Evolutionary conservation across 2,329 filamentous ascomycete genomes (phyloP).

Genomic region (Diaporthe sp.): DNA sequence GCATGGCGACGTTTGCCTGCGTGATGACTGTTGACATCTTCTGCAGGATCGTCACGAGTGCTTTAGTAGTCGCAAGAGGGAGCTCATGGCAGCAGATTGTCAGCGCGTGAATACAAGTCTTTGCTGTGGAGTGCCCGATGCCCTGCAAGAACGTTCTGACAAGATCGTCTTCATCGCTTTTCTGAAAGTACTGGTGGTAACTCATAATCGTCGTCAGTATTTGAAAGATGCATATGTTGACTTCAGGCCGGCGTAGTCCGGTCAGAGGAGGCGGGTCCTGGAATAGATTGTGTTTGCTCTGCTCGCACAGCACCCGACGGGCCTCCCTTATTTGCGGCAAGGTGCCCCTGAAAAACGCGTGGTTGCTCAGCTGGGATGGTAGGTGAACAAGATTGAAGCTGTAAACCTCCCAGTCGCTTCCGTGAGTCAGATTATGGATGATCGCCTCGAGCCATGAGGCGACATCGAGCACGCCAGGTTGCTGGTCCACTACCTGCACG

Average conservation of each 20-base stretch:
- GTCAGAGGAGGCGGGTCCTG: slow-evolving; percentile 85
- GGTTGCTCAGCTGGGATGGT: slow-evolving; percentile 90
- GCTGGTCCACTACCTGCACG: slow-evolving; percentile 42
- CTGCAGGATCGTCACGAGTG: slow-evolving; percentile 86
- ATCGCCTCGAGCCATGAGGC: slow-evolving; percentile 83
- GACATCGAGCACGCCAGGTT: slow-evolving; percentile 68
- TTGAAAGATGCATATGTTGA: slow-evolving; percentile 90
- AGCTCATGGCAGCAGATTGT: slow-evolving; percentile 97
- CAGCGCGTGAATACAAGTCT: slow-evolving; percentile 93
- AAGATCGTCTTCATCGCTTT: slow-evolving; percentile 89
- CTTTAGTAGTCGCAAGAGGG: slow-evolving; percentile 87
- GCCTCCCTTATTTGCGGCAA: slow-evolving; percentile 82
- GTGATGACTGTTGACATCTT: slow-evolving; percentile 98
- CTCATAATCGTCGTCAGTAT: slow-evolving; percentile 89
- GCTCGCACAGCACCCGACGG: slow-evolving; percentile 83
- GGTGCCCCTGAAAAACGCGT: slow-evolving; percentile 83
- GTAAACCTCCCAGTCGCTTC: slow-evolving; percentile 91
- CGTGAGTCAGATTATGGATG: slow-evolving; percentile 79
- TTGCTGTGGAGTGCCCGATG: slow-evolving; percentile 89
- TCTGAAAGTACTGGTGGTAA: slow-evolving; percentile 88
- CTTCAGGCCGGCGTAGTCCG: slow-evolving; percentile 87
- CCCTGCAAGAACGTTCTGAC: slow-evolving; percentile 89
- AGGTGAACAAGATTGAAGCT: slow-evolving; percentile 90
- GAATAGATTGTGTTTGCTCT: slow-evolving; percentile 82
- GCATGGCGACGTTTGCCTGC: slow-evolving; percentile 89